These are phyloP conservation scores for Botrytis sinoallii DNA, from an alignment of 2,329 filamentous ascomycete genomes.

Conservation along the genomic window DNA sequence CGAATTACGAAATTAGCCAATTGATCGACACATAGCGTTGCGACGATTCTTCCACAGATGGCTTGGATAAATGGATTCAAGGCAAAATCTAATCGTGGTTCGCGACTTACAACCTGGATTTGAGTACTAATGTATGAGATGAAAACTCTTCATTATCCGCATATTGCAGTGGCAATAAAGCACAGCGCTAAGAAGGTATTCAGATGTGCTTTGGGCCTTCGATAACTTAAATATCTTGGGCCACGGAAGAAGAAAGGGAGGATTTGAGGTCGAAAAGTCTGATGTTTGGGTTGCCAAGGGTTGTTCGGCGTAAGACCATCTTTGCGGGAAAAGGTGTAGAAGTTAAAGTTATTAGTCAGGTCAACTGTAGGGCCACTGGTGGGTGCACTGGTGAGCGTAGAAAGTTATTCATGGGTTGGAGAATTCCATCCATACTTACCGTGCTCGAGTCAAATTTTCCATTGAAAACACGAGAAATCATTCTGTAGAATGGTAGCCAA, in stretches of 20 bases:
- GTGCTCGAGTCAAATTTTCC: neutral
- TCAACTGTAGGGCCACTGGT: neutral
- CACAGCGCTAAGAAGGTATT: neutral
- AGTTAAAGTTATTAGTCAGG: neutral
- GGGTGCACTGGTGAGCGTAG: neutral
- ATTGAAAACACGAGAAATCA: neutral
- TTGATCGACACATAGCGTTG: neutral
- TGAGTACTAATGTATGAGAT: neutral
- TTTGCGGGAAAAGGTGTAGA: neutral
- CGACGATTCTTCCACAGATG: neutral
- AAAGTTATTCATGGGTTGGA: neutral
- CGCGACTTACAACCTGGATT: neutral
- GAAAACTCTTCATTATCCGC: neutral
- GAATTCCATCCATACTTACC: neutral
- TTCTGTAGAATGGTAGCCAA: neutral
- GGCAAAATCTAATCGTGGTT: neutral
- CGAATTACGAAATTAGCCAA: neutral
- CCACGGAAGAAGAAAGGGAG: neutral
- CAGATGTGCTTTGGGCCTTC: neutral
- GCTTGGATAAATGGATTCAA: neutral
- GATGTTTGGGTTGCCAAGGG: neutral
- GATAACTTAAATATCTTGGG: neutral
- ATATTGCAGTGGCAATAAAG: neutral
- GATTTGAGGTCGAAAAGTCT: neutral
- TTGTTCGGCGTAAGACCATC: neutral